Conservation (phyloP, 192 early-diverging fungal species). For the Phlyctochytrium arcticum region DNA sequence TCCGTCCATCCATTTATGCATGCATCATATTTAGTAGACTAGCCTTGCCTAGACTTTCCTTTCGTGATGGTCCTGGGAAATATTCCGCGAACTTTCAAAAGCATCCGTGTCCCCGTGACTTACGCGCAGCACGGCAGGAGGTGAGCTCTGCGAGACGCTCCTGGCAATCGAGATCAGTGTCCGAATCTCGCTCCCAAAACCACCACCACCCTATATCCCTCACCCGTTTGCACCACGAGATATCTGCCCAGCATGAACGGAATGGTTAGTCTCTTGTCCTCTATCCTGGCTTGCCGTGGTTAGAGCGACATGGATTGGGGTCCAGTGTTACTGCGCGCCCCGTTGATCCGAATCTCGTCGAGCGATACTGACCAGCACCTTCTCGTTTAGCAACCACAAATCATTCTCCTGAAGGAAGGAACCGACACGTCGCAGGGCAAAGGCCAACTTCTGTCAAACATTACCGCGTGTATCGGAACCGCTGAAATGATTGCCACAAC, state of each 20-base stretch:
- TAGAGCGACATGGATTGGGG: not conserved
- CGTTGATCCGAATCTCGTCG: not conserved
- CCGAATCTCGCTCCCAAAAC: not conserved
- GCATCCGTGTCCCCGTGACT: not conserved
- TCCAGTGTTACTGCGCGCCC: not conserved
- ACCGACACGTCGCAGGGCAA: constrained; percentile 98
- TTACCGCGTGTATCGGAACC: constrained; percentile 90
- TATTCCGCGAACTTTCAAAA: not conserved
- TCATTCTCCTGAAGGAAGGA: constrained; percentile 98
- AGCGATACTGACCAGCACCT: not conserved
- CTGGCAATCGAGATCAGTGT: not conserved
- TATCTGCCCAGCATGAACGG: constrained; percentile 19
- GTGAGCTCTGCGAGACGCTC: not conserved
- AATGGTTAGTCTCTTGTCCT: constrained; percentile 11
- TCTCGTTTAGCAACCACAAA: constrained; percentile 81
- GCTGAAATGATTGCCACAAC: constrained; percentile 96
- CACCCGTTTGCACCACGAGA: not conserved
- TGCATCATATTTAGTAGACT: not conserved
- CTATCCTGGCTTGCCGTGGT: not conserved
- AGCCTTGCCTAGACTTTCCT: too few species aligned
- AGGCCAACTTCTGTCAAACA: constrained; percentile 96
- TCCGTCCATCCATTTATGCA: not conserved
- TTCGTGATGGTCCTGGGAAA: not conserved
- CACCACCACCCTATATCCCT: not conserved
- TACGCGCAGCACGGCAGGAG: not conserved